These are phyloP conservation scores for Sporothrix sp. DNA, from an alignment of 2,329 filamentous ascomycete genomes.

Conservation along the genomic window DNA sequence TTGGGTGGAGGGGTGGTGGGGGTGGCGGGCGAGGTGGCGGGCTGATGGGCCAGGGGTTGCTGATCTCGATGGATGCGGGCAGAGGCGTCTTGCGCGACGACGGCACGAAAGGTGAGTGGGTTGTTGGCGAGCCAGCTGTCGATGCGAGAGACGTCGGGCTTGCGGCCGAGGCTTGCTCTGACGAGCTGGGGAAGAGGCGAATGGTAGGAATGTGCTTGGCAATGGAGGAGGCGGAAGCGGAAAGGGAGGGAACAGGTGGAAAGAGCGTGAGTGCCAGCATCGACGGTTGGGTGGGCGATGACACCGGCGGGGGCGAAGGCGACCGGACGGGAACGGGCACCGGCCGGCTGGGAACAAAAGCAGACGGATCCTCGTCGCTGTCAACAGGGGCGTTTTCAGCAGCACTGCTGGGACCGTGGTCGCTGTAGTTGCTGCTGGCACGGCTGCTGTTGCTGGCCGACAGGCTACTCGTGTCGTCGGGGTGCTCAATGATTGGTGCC, in stretches of 20 bases:
- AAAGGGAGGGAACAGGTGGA: not conserved
- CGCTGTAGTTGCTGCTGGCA: conserved; percentile 2
- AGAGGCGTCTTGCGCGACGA: not conserved
- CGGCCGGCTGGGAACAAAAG: conserved; percentile 9
- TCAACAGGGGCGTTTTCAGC: not conserved
- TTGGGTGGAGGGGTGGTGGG: conserved; percentile 6
- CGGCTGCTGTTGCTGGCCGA: not conserved
- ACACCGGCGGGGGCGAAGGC: not conserved
- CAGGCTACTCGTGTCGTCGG: conserved; percentile 6
- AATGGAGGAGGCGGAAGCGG: not conserved
- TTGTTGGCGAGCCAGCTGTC: not conserved
- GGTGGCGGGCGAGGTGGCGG: conserved; percentile 6
- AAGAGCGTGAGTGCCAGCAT: not conserved
- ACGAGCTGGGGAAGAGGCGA: conserved; percentile 12
- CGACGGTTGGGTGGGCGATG: not conserved
- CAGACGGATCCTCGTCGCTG: not conserved
- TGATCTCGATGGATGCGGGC: not conserved
- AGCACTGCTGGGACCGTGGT: not conserved
- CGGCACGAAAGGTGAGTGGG: not conserved
- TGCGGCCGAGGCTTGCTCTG: not conserved
- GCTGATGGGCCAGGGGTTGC: conserved; percentile 8
- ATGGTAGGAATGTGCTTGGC: conserved; percentile 11
- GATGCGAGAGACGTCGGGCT: not conserved
- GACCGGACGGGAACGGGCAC: not conserved
- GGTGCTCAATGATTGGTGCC: conserved; percentile 15